phyloP scores from a whole-genome alignment of 768 basidiomycete genomes.

The Suillus subalutaceus region DNA sequence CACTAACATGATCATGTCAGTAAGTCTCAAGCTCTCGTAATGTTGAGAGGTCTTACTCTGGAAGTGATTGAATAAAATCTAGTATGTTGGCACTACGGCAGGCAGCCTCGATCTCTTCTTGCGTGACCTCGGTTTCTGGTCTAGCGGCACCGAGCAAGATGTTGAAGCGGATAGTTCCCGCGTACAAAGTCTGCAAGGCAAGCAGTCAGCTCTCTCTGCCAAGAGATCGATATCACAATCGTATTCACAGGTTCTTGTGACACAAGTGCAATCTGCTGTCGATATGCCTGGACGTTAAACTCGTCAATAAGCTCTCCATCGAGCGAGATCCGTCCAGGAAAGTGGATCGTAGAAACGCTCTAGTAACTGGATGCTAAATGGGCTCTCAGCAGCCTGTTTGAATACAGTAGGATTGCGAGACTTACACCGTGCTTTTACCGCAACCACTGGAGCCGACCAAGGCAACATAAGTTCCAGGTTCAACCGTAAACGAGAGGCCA shows the following conservation, averaged over 20 bases:
- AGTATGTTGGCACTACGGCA: conserved; percentile 89
- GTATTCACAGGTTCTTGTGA: conserved; percentile 76
- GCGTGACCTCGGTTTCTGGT: conserved; percentile 75
- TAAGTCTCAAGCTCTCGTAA: neutral
- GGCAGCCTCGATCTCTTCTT: conserved; percentile 83
- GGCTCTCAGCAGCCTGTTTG: conserved; percentile 5
- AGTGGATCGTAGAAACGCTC: conserved; percentile 86
- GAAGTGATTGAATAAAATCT: conserved; percentile 85
- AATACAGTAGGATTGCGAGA: conserved; percentile 12
- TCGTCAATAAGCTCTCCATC: conserved; percentile 77
- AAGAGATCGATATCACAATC: conserved; percentile 13
- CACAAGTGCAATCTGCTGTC: conserved; percentile 85
- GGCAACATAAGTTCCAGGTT: conserved; percentile 81
- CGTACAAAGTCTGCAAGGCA: conserved; percentile 64
- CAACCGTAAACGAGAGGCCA: conserved; percentile 67
- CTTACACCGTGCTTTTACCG: conserved; percentile 80
- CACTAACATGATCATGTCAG: conserved; percentile 43
- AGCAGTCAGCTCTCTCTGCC: neutral
- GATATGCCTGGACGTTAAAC: conserved; percentile 83
- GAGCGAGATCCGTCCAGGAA: conserved; percentile 70
- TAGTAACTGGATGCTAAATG: conserved; percentile 68
- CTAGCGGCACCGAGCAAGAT: conserved; percentile 84
- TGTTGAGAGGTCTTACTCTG: conserved; percentile 54
- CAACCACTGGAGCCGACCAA: conserved; percentile 81
- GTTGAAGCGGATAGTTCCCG: conserved; percentile 89